Percentiles rank a stretch among this genome's conserved stretches.
Conservation (phyloP, 352 stramenopile species). For the Blastocystis sp. region DNA sequence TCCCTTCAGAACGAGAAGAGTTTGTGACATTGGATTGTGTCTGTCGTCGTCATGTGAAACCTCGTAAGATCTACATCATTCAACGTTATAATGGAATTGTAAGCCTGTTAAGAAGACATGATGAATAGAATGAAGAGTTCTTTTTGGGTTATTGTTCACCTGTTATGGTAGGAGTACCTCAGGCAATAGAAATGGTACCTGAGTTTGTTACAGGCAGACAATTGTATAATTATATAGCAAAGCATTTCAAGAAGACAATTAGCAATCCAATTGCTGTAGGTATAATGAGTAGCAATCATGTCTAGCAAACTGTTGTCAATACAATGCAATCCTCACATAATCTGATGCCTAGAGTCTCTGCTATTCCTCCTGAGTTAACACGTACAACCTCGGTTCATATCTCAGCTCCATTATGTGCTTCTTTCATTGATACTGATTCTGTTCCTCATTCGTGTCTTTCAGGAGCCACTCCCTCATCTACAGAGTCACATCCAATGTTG, state of each 20-base stretch:
- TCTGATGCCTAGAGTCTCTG: background rate
- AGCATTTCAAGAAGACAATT: constrained; percentile 50
- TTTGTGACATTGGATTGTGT: background rate
- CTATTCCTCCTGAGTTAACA: background rate
- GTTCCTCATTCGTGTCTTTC: background rate
- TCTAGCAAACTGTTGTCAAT: constrained; percentile 50
- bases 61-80: constrained; percentile 31
- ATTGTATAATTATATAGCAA: constrained; percentile 31
- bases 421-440: constrained; percentile 27
- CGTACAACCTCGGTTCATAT: background rate
- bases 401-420: background rate
- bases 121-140: constrained; percentile 43
- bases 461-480: background rate
- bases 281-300: background rate
- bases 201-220: constrained; percentile 39
- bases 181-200: constrained; percentile 21
- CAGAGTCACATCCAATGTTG: background rate
- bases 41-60: background rate
- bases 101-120: background rate
- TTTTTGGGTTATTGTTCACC: constrained; percentile 31
- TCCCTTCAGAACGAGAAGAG: constrained; percentile 6
- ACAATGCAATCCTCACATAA: constrained; percentile 13
- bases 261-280: constrained; percentile 6
- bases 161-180: constrained; percentile 27
- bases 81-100: constrained; percentile 41